Percentiles rank a stretch among this genome's conserved stretches.
Evolutionary conservation across 2,329 filamentous ascomycete species (phyloP).

Genomic region (Cytospora chrysosperma): DNA sequence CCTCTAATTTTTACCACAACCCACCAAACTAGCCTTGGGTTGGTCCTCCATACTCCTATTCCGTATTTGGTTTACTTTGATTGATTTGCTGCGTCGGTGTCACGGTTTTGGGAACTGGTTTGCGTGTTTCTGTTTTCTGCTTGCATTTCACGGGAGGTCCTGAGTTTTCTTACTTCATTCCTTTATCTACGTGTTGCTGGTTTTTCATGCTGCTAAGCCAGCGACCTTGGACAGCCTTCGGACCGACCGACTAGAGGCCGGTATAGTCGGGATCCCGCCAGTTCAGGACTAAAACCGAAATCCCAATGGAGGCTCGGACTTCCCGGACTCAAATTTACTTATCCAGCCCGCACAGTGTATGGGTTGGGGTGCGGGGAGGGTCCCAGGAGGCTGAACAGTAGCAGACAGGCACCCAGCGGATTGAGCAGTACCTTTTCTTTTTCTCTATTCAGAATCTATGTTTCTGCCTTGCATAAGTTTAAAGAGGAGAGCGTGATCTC

Average conservation of each 20-base stretch:
- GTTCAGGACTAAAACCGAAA: not conserved
- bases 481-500: not conserved
- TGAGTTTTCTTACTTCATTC: conserved; percentile 8
- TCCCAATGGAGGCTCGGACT: not conserved
- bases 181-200: conserved; percentile 14
- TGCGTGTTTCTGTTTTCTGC: conserved; percentile 10
- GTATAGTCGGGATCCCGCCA: not conserved
- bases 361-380: not conserved
- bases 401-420: not conserved
- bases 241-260: not conserved
- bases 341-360: not conserved
- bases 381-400: not conserved
- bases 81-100: conserved; percentile 21
- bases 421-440: not conserved
- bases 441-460: not conserved
- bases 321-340: not conserved
- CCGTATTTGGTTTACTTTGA: conserved; percentile 1
- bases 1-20: conserved; percentile 16
- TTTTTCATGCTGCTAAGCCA: not conserved
- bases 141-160: conserved; percentile 18
- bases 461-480: not conserved
- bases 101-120: conserved; percentile 15
- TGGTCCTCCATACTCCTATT: not conserved
- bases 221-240: not conserved
- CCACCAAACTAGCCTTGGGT: not conserved